Conservation (phyloP, 257 asterid species). For the Rehmannia glutinosa region DNA sequence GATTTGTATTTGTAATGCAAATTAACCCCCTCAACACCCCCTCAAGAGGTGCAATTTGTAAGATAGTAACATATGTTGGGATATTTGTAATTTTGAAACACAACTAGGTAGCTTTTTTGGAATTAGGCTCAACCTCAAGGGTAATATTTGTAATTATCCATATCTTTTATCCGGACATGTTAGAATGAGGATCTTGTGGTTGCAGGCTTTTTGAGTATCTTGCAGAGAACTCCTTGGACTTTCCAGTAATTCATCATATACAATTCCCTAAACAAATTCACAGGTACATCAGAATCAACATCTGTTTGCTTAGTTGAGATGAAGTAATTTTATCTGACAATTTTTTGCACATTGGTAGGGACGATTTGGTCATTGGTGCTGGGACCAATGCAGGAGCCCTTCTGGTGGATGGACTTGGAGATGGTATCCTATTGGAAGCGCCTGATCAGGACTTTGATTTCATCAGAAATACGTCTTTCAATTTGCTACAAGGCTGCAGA, state of each 20-base stretch:
- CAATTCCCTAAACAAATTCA: slow-evolving; percentile 70
- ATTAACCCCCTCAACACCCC: too few relatives aligned
- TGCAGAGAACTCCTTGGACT: slow-evolving; percentile 66
- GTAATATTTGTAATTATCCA: background rate
- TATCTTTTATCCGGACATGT: background rate
- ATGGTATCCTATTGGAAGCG: slow-evolving; percentile 87
- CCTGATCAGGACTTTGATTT: slow-evolving; percentile 82
- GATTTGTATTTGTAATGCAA: too few relatives aligned
- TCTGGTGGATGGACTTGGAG: slow-evolving; percentile 97
- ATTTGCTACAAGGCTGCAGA: slow-evolving; percentile 97
- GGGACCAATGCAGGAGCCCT: slow-evolving; percentile 91
- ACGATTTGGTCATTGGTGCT: slow-evolving; percentile 88
- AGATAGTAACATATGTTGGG: too few relatives aligned
- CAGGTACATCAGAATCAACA: slow-evolving; percentile 47
- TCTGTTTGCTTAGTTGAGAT: slow-evolving; percentile 3
- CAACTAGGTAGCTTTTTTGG: too few relatives aligned
- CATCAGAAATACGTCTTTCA: slow-evolving; percentile 86
- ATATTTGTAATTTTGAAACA: too few relatives aligned
- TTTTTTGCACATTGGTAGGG: slow-evolving; percentile 40
- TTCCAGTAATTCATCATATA: slow-evolving; percentile 92
- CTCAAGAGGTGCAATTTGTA: too few relatives aligned
- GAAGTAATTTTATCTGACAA: slow-evolving; percentile 13
- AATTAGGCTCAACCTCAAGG: too few relatives aligned
- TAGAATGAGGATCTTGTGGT: slow-evolving; percentile 9
- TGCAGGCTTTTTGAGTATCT: slow-evolving; percentile 96